A percentile compares a stretch with the other conserved stretches of the same genome.
phyloP scores from a whole-genome alignment of 306 rosid genomes.

The Trifolium subterraneum region DNA sequence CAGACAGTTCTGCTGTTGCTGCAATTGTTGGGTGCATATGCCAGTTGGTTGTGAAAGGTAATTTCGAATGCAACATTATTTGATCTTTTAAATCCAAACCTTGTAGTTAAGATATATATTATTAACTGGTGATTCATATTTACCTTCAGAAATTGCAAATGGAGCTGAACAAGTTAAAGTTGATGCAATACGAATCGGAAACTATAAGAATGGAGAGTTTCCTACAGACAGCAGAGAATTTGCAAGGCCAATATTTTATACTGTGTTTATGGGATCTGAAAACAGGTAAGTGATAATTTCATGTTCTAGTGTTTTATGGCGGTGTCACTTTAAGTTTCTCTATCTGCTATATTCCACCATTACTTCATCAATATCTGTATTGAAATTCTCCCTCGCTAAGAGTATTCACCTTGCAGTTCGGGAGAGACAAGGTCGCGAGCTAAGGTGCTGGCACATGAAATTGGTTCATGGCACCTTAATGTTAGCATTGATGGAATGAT shows the following conservation, averaged over 20 bases:
- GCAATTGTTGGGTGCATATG: slow-evolving; percentile 98
- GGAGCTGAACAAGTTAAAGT: slow-evolving; percentile 93
- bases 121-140: slow-evolving; percentile 24
- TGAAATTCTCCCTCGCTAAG: slow-evolving; percentile 10
- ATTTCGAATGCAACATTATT: slow-evolving; percentile 21
- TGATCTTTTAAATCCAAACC: too few relatives aligned
- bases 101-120: too few relatives aligned
- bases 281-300: slow-evolving; percentile 63
- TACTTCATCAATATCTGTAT: slow-evolving; percentile 33
- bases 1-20: slow-evolving; percentile 97
- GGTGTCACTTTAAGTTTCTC: slow-evolving; percentile 5
- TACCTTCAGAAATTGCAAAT: slow-evolving; percentile 73
- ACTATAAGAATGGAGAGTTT: slow-evolving; percentile 78
- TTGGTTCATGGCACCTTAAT: slow-evolving; percentile 97
- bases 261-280: slow-evolving; percentile 95
- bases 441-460: slow-evolving; percentile 79
- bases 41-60: slow-evolving; percentile 93
- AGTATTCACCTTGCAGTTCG: slow-evolving; percentile 64
- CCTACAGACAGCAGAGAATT: slow-evolving; percentile 94
- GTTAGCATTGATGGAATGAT: slow-evolving; percentile 82
- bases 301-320: slow-evolving; percentile 29
- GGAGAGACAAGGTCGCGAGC: slow-evolving; percentile 75
- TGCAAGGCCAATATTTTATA: slow-evolving; percentile 83
- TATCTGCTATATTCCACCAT: slow-evolving; percentile 29
- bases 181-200: slow-evolving; percentile 90